A percentile compares a stretch with the other conserved stretches of the same genome.
Evolutionary conservation across 371 early-diverging fungal genomes (phyloP).

Genomic region (Mucor lusitanicus): DNA sequence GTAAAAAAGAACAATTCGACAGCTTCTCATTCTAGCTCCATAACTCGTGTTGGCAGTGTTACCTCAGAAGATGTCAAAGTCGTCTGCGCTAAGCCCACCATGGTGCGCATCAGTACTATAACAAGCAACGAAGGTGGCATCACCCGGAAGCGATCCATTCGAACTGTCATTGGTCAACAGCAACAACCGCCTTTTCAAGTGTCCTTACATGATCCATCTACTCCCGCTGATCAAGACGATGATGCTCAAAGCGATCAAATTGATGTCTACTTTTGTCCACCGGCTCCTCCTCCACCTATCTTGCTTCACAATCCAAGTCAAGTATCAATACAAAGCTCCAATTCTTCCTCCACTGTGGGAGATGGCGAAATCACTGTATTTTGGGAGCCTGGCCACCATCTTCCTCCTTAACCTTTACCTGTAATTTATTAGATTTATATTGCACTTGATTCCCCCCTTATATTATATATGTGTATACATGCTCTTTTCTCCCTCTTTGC

Average conservation of each 20-base stretch:
- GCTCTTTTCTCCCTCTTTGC: not conserved
- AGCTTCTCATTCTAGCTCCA: constrained; percentile 9
- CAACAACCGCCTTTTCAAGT: not conserved
- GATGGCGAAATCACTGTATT: constrained; percentile 45
- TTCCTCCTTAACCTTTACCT: constrained; percentile 1
- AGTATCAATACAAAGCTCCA: constrained; percentile 18
- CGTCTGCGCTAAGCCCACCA: constrained; percentile 26
- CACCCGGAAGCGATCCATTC: constrained; percentile 29
- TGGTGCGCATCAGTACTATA: constrained; percentile 31
- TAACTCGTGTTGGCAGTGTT: constrained; percentile 6
- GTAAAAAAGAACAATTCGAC: constrained; percentile 26
- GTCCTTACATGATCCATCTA: not conserved
- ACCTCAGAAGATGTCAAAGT: constrained; percentile 9
- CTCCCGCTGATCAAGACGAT: not conserved
- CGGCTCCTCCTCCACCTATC: not conserved
- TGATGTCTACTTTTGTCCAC: constrained; percentile 23
- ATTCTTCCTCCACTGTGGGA: constrained; percentile 24
- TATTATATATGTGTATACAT: not conserved
- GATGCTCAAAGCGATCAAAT: constrained; percentile 5
- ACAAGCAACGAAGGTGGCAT: constrained; percentile 13
- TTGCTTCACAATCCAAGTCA: constrained; percentile 10
- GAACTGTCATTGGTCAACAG: constrained; percentile 9
- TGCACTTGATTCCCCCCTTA: not conserved
- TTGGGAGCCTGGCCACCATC: constrained; percentile 18
- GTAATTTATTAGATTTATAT: not conserved